Conservation (phyloP, 2,329 filamentous ascomycete genomes). For the Sphaceloma murrayae region DNA sequence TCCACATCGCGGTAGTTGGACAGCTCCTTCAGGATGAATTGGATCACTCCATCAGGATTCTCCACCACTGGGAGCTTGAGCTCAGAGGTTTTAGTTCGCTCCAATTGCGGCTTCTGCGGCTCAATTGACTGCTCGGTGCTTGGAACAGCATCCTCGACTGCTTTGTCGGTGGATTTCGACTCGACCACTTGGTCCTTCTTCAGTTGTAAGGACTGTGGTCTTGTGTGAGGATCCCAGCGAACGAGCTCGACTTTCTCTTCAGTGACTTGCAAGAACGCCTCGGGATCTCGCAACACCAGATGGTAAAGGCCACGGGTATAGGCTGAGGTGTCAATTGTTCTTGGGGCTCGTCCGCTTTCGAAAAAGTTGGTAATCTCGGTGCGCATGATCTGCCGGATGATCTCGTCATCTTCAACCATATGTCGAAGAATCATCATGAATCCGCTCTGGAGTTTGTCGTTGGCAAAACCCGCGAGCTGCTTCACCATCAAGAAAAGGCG, state of each 20-base stretch:
- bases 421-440: slow-evolving; percentile 85
- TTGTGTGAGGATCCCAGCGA: slow-evolving; percentile 48
- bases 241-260: slow-evolving; percentile 72
- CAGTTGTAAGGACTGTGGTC: slow-evolving; percentile 44
- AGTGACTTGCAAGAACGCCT: slow-evolving; percentile 77
- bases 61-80: slow-evolving; percentile 77
- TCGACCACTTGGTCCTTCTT: slow-evolving; percentile 37
- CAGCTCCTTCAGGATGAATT: slow-evolving; percentile 87
- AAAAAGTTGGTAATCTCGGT: slow-evolving; percentile 78
- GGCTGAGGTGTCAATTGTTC: slow-evolving; percentile 54
- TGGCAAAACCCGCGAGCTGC: slow-evolving; percentile 71
- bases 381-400: slow-evolving; percentile 81
- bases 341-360: slow-evolving; percentile 40
- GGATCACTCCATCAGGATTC: slow-evolving; percentile 87
- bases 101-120: slow-evolving; percentile 39
- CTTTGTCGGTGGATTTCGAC: slow-evolving; percentile 15
- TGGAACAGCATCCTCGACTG: slow-evolving; percentile 5
- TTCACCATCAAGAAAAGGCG: slow-evolving; percentile 91
- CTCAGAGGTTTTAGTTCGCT: slow-evolving; percentile 54
- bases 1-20: slow-evolving; percentile 88
- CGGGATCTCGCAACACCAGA: slow-evolving; percentile 69
- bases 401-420: slow-evolving; percentile 87
- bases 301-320: slow-evolving; percentile 73
- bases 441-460: slow-evolving; percentile 61
- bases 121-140: slow-evolving; percentile 13